Conservation (phyloP, 805 yeast genomes). For the Blastobotrys americana region DNA sequence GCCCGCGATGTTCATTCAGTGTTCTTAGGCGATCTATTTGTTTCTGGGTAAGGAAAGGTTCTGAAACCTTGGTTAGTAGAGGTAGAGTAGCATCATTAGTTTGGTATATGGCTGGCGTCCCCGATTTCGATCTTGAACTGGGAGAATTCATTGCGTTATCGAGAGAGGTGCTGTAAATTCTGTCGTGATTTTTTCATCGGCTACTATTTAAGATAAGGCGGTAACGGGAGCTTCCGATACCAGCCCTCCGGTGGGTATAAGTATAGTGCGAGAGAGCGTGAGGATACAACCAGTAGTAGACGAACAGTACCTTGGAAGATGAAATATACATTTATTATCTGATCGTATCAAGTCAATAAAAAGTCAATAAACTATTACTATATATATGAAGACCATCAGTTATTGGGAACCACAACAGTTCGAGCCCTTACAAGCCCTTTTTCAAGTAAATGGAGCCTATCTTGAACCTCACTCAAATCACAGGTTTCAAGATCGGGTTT, state of each 20-base stretch:
- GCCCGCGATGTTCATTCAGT: not conserved
- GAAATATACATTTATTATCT: no score
- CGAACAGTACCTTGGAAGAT: no score
- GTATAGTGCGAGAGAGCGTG: no score
- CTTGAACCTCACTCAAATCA: conserved; percentile 34
- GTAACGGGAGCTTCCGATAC: no score
- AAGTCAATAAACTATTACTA: no score
- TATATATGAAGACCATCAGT: no score
- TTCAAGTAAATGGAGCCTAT: conserved; percentile 32
- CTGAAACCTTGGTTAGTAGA: not conserved
- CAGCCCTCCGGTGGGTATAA: no score
- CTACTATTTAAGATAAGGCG: conserved; percentile 53
- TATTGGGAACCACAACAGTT: conserved; percentile 28
- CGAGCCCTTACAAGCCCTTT: conserved; percentile 38
- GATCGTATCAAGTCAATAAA: no score
- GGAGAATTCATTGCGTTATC: conserved; percentile 15
- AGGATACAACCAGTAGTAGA: no score
- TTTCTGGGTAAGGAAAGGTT: not conserved
- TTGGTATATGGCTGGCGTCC: not conserved
- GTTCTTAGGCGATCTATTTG: not conserved
- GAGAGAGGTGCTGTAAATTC: conserved; percentile 42
- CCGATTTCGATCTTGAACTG: not conserved
- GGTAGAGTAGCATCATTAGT: not conserved
- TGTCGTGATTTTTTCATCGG: conserved; percentile 51
- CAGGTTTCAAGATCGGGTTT: conserved; percentile 31